phyloP scores from a whole-genome alignment of 2,329 filamentous ascomycete genomes.

The Penicillium sp. region DNA sequence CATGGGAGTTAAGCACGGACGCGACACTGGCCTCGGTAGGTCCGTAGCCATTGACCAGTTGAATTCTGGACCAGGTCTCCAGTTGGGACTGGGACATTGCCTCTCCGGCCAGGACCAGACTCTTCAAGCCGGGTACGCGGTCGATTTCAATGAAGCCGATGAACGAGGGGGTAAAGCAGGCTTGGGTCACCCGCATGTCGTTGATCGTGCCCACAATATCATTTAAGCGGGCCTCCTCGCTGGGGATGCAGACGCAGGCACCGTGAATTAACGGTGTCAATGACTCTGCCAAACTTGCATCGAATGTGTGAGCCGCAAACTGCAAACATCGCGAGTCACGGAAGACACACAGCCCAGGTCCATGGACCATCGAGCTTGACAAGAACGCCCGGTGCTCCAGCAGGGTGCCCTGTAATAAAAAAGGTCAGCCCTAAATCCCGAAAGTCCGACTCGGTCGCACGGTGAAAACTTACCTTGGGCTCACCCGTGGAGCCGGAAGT shows the following conservation, averaged over 20 bases:
- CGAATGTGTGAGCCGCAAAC: conserved; percentile 54
- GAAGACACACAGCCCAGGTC: conserved; percentile 47
- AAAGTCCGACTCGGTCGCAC: neutral
- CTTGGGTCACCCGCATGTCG: conserved; percentile 51
- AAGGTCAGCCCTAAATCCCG: neutral
- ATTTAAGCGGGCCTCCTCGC: conserved; percentile 46
- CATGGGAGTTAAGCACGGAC: conserved; percentile 32
- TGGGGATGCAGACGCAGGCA: conserved; percentile 57
- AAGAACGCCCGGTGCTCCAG: conserved; percentile 59
- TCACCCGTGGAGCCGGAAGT: conserved; percentile 54
- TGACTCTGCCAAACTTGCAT: conserved; percentile 53
- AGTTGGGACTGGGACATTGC: conserved; percentile 46
- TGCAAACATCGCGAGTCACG: conserved; percentile 54
- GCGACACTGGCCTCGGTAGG: conserved; percentile 42
- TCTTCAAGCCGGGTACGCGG: conserved; percentile 42
- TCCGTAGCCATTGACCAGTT: conserved; percentile 43
- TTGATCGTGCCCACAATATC: conserved; percentile 51
- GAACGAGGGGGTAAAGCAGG: conserved; percentile 58
- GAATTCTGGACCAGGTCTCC: conserved; percentile 35
- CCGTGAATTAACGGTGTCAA: conserved; percentile 54
- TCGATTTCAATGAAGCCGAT: conserved; percentile 46
- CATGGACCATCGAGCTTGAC: conserved; percentile 53
- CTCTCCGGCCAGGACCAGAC: conserved; percentile 45
- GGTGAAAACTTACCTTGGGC: conserved; percentile 42
- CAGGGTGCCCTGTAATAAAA: conserved; percentile 50